Base-by-base conservation (phyloP, 345 rosid genomes). In the Gossypium rotundifolium region DNA sequence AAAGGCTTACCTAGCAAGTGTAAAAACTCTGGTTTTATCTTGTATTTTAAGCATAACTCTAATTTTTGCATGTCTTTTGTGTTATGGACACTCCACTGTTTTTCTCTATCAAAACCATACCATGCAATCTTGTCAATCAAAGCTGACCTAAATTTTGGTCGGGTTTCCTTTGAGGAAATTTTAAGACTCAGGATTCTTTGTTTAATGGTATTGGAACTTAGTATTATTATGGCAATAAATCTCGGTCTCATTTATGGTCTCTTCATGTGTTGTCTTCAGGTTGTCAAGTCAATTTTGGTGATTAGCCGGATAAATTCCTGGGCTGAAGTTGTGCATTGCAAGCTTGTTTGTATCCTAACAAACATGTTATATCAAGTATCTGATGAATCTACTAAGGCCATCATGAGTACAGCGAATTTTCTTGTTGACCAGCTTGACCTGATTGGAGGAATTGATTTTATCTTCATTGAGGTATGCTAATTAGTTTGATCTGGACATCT, bases 281-380 rank as follows among this genome's bases (percentile, higher is more conserved):
- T 93, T 74, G 80, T 95, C 69, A 95, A 86, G 87, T 87, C 89
- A 70, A 87, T 95, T 66, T 75, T 95, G 77, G 84, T 79, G 84
- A 80, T 80, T 66, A 89, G 99, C 89, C 84, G 96, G 84, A 63
- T 59, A 72, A 90, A 93, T 81, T 93, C 92, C 61, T 95, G 99
- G 99, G 97, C 99, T 64, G 99, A 91, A 81, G 81, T 93, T 78
- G 98, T 95, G 83, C 97, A 93, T 79, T 91, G 89, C 87, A 95
- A 89, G 87, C 97, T 95, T 79, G 76, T 89, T 79, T 88, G 92
- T 85, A 89, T 95, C 83, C 83, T 95, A 81, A 82, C 92, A 53
- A 93, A 95, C 83, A 95, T 93, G 97, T 88, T 93, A 78, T 95
- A 91, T 81, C 84, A 83, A 76, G 84, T 90, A 74, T 85, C 93